Percentiles rank a stretch among this genome's conserved stretches.
Conservation (phyloP, 768 basidiomycete genomes). For the Chalciporus piperatus region DNA sequence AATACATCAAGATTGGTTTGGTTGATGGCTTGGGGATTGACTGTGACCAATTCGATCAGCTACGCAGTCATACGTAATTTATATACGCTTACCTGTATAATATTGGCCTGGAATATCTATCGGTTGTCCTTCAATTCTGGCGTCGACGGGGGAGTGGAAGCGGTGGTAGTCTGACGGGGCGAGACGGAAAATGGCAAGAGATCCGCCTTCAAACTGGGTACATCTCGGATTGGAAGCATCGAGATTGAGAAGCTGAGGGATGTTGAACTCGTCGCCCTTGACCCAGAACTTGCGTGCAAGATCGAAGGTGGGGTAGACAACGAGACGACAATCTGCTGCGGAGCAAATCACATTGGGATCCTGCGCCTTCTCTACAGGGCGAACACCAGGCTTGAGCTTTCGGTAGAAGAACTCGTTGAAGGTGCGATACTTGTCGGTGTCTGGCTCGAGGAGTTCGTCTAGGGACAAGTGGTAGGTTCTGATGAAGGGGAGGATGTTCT, state of each 20-base stretch:
- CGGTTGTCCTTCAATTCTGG: constrained; percentile 40
- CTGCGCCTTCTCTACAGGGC: constrained; percentile 56
- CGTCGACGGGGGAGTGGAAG: constrained; percentile 70
- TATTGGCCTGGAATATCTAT: constrained; percentile 53
- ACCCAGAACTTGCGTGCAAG: constrained; percentile 72
- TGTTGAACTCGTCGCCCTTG: constrained; percentile 69
- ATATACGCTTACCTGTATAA: constrained; percentile 47
- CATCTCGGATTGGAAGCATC: constrained; percentile 41
- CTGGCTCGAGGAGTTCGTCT: constrained; percentile 61
- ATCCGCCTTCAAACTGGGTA: constrained; percentile 39
- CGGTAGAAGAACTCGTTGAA: constrained; percentile 81
- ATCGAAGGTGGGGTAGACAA: constrained; percentile 58
- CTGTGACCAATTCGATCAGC: constrained; percentile 27
- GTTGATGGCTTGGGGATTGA: constrained; percentile 79
- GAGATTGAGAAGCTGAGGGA: constrained; percentile 55
- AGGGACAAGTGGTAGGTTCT: constrained; percentile 51
- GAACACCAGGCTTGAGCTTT: constrained; percentile 54
- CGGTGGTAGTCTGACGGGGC: constrained; percentile 83
- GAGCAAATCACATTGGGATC: constrained; percentile 55
- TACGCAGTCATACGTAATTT: not conserved
- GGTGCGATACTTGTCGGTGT: constrained; percentile 55
- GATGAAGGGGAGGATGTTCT: constrained; percentile 56
- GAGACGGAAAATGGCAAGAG: constrained; percentile 69
- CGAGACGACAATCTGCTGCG: constrained; percentile 72
- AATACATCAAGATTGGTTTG: constrained; percentile 62